A percentile compares a stretch with the other conserved stretches of the same genome.
Evolutionary conservation across 2,329 filamentous ascomycete genomes (phyloP).

Genomic region (Aspergillus persii): DNA sequence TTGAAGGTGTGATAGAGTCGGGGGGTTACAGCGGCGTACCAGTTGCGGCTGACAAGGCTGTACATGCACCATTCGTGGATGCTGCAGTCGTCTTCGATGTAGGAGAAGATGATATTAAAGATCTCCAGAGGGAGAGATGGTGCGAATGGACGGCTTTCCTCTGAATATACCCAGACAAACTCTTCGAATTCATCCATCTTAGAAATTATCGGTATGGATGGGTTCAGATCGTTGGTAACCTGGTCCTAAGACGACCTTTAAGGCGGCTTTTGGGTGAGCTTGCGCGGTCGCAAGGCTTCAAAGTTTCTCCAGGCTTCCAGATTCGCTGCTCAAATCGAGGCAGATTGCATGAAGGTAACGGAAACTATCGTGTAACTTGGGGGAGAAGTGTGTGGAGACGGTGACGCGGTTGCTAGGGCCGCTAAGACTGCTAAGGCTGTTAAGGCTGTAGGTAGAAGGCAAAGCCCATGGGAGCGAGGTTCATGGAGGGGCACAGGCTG

Average conservation of each 20-base stretch:
- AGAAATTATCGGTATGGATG: no score
- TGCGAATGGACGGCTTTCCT: background rate
- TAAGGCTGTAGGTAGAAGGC: no score
- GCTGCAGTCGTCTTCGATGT: background rate
- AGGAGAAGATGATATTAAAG: background rate
- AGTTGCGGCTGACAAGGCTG: background rate
- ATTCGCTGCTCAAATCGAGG: no score
- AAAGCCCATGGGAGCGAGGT: background rate
- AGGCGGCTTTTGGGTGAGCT: background rate
- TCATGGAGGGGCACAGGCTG: background rate
- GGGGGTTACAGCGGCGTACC: background rate
- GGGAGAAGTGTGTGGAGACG: no score
- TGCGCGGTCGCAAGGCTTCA: background rate
- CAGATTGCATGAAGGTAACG: background rate
- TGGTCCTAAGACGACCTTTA: background rate
- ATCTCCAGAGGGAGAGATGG: background rate
- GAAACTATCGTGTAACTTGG: background rate
- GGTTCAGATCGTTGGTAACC: background rate
- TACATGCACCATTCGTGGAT: background rate
- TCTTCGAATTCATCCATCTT: background rate
- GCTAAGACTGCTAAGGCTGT: no score
- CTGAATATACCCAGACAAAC: no score
- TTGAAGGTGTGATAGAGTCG: slow-evolving; percentile 1
- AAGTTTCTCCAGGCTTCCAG: background rate
- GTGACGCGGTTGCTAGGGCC: background rate